Conservation (phyloP, 345 rosid genomes). For the Cardamine occulta region DNA sequence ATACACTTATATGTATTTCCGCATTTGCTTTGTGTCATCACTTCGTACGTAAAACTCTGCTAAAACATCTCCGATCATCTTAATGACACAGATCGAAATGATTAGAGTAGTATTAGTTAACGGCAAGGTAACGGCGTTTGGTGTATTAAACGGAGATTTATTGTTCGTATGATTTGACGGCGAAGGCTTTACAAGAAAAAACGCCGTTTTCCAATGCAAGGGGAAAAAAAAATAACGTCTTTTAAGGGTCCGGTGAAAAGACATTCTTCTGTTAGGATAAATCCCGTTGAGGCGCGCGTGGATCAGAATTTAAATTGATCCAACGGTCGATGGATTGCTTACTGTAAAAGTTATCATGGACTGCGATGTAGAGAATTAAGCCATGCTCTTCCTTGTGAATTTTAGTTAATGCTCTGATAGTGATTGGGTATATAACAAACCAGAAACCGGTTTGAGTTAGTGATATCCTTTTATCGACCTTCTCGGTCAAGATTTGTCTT, state of each 20-base stretch:
- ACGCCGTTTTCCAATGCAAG: conserved; percentile 45
- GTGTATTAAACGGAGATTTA: background rate
- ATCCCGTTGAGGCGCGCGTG: conserved; percentile 35
- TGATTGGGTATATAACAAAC: background rate
- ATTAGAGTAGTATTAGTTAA: conserved; percentile 35
- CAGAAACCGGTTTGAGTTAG: conserved; percentile 25
- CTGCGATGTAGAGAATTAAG: conserved; percentile 30
- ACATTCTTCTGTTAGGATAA: conserved; percentile 18
- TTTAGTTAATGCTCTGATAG: conserved; percentile 38
- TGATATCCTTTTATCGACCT: background rate
- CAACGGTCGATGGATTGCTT: background rate
- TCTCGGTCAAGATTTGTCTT: background rate
- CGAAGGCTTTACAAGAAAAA: conserved; percentile 30
- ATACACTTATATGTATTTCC: background rate
- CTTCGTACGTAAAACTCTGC: conserved; percentile 15
- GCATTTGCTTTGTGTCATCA: background rate
- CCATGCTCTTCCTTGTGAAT: conserved; percentile 32
- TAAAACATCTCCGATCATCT: conserved; percentile 32
- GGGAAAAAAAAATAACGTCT: background rate
- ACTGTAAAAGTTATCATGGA: background rate
- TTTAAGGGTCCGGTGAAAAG: conserved; percentile 33
- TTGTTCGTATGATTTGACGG: conserved; percentile 38
- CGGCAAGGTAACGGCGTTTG: conserved; percentile 76
- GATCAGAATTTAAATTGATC: background rate
- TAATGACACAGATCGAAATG: conserved; percentile 32